Evolutionary conservation across 768 basidiomycete species (phyloP).

Genomic region (Pulveroboletus sp.): DNA sequence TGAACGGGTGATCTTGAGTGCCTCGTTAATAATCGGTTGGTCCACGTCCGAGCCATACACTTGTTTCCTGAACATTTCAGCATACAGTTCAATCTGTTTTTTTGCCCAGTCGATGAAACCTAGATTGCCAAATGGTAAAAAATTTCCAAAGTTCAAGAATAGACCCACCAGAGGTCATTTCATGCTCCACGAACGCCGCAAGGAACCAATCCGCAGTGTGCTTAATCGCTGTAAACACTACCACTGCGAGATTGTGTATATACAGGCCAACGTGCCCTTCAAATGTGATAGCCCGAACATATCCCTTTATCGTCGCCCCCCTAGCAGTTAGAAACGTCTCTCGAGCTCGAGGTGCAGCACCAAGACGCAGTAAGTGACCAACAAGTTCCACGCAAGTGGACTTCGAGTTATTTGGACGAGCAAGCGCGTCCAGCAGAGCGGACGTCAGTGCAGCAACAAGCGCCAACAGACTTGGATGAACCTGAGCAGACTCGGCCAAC

Average conservation of each 20-base stretch:
- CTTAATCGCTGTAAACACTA: slow-evolving; percentile 91
- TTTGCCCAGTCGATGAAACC: slow-evolving; percentile 96
- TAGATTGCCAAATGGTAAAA: slow-evolving; percentile 27
- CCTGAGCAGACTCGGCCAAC: slow-evolving; percentile 79
- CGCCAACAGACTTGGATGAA: slow-evolving; percentile 55
- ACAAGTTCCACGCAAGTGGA: slow-evolving; percentile 67
- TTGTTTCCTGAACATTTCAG: slow-evolving; percentile 82
- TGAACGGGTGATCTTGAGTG: slow-evolving; percentile 65
- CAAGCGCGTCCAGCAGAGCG: slow-evolving; percentile 68
- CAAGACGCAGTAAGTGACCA: slow-evolving; percentile 66
- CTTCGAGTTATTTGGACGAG: slow-evolving; percentile 73
- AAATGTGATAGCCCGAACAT: slow-evolving; percentile 83
- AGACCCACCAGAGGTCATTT: slow-evolving; percentile 81
- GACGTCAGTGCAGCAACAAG: slow-evolving; percentile 65
- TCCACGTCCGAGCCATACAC: slow-evolving; percentile 84
- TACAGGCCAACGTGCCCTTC: slow-evolving; percentile 86
- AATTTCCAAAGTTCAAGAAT: neutral
- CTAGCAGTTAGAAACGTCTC: slow-evolving; percentile 80
- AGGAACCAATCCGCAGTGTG: slow-evolving; percentile 99
- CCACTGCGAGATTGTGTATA: slow-evolving; percentile 80
- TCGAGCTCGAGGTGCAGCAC: slow-evolving; percentile 73
- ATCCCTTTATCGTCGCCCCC: slow-evolving; percentile 62
- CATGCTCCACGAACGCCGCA: slow-evolving; percentile 92
- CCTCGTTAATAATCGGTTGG: slow-evolving; percentile 66
- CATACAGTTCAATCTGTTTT: slow-evolving; percentile 76